phyloP scores from a whole-genome alignment of 352 stramenopile genomes.

The Phytophthora quininea region DNA sequence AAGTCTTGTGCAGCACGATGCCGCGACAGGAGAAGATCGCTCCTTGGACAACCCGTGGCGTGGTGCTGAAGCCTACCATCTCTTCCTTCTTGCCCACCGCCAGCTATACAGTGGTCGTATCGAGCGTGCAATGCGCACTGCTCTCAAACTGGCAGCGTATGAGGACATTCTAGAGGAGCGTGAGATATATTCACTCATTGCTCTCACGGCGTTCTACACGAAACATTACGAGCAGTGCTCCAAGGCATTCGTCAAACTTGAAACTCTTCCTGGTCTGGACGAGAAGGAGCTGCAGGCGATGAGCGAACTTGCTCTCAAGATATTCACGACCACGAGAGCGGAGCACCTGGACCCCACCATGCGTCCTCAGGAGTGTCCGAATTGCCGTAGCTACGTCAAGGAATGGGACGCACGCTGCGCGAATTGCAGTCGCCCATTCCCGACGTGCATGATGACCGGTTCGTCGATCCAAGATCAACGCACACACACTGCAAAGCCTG shows the following conservation, averaged over 20 bases:
- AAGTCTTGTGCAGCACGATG: conserved; percentile 90
- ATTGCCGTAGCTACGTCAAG: conserved; percentile 82
- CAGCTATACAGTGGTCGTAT: conserved; percentile 90
- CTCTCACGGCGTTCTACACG: conserved; percentile 91
- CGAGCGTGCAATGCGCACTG: conserved; percentile 84
- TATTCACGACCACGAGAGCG: conserved; percentile 83
- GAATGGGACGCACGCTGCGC: conserved; percentile 87
- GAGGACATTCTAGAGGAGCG: conserved; percentile 92
- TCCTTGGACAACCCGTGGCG: conserved; percentile 93
- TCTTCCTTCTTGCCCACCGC: conserved; percentile 92
- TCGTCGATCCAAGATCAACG: conserved; percentile 77
- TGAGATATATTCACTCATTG: conserved; percentile 94
- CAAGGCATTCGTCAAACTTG: conserved; percentile 92
- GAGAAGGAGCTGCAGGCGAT: conserved; percentile 69
- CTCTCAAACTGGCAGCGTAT: conserved; percentile 88
- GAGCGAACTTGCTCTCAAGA: conserved; percentile 81
- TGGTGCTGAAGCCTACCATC: conserved; percentile 93
- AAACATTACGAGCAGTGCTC: conserved; percentile 92
- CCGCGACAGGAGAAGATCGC: conserved; percentile 79
- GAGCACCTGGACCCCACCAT: conserved; percentile 70
- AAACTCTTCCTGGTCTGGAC: conserved; percentile 70
- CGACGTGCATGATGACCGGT: conserved; percentile 81
- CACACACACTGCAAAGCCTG: conserved; percentile 86
- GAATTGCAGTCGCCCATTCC: conserved; percentile 79
- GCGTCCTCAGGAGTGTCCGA: conserved; percentile 80